Evolutionary conservation across 192 early-diverging fungal species (phyloP).

Genomic region (Linnemannia elongata): DNA sequence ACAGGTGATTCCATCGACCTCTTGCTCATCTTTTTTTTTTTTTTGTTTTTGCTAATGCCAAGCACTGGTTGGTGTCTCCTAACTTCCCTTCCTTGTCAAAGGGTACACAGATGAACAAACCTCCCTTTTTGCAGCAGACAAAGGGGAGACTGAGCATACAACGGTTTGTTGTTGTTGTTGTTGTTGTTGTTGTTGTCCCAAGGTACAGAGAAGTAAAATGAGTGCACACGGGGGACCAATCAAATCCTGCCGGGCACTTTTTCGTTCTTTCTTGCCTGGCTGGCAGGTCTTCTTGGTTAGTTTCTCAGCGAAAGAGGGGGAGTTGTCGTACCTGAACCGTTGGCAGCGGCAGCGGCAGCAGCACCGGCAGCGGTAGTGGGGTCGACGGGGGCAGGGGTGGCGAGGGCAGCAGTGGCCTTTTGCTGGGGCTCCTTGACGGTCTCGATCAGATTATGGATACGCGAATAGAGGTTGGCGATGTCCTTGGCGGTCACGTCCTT

Average conservation of each 20-base stretch:
- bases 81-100: not conserved
- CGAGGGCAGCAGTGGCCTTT: conserved; percentile 45
- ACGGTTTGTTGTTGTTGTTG: not conserved
- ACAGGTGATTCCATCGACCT: too few relatives aligned
- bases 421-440: conserved; percentile 60
- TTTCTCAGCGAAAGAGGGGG: not conserved
- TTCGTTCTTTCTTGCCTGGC: not conserved
- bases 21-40: too few relatives aligned
- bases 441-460: conserved; percentile 62
- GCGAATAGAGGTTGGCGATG: conserved; percentile 64
- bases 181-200: not conserved
- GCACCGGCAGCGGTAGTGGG: conserved; percentile 4
- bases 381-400: conserved; percentile 14
- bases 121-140: conserved; percentile 1
- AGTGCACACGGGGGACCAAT: conserved; percentile 6
- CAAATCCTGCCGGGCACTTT: not conserved
- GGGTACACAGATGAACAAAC: not conserved
- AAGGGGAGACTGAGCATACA: not conserved
- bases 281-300: not conserved
- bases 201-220: not conserved
- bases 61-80: too few relatives aligned
- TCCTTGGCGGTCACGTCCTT: conserved; percentile 64
- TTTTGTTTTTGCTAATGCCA: too few relatives aligned
- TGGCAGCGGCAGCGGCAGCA: conserved; percentile 3
- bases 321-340: conserved; percentile 19